Percentiles rank a stretch among this genome's conserved stretches.
phyloP scores from a whole-genome alignment of 805 yeast species.

The Candida rishiriensis region DNA sequence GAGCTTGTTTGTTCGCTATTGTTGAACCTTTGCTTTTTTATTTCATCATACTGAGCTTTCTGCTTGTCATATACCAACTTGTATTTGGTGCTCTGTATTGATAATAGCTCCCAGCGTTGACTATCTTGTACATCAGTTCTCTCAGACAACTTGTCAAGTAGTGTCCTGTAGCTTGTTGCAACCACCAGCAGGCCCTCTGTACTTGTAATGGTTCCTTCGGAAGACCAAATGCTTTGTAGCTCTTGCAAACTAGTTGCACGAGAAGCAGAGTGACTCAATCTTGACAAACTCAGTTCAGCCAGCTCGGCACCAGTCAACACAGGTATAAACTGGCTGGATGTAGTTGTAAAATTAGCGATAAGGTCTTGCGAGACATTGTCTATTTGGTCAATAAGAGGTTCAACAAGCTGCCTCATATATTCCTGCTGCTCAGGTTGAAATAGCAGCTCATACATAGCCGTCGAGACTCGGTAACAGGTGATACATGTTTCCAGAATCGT shows the following conservation, averaged over 20 bases:
- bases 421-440: constrained; percentile 3
- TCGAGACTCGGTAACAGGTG: constrained; percentile 23
- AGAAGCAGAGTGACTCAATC: constrained; percentile 29
- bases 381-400: constrained; percentile 9
- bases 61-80: constrained; percentile 37
- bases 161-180: constrained; percentile 39
- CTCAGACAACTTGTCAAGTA: constrained; percentile 33
- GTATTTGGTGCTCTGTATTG: constrained; percentile 33
- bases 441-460: constrained; percentile 25
- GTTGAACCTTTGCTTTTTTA: constrained; percentile 8
- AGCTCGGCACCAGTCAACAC: constrained; percentile 27
- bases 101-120: constrained; percentile 35
- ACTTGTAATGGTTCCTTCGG: constrained; percentile 20
- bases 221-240: constrained; percentile 33
- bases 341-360: constrained; percentile 13
- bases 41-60: constrained; percentile 17
- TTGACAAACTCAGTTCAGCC: constrained; percentile 31
- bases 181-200: constrained; percentile 38
- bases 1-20: constrained; percentile 20
- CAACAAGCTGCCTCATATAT: neutral
- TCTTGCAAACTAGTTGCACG: constrained; percentile 22
- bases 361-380: constrained; percentile 14
- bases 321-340: constrained; percentile 22
- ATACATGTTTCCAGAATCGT: constrained; percentile 25
- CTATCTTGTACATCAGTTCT: neutral